Evolutionary conservation across 257 asterid genomes (phyloP), one percentile per base, ranked within the genome.

Genomic region (Handroanthus guayacan): DNA sequence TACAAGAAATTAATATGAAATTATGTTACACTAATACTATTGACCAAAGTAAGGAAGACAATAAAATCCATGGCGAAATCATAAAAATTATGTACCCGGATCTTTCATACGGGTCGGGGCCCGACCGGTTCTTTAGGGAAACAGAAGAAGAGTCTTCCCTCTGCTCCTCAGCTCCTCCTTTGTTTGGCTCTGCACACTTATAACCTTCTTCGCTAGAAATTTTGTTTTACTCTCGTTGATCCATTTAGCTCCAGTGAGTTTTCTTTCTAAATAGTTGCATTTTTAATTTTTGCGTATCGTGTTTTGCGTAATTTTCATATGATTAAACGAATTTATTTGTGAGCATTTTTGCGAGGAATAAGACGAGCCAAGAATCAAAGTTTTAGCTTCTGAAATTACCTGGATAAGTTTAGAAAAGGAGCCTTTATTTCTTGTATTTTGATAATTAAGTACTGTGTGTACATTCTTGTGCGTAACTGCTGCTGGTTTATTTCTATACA

Each of bases 331-430:
- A 68, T 69, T 37, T 17, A n/a, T 51, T 70, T 39, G 54, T 20
- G 75, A 72, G 75, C 79, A 79, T 79, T 25, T 79, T 79, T 58
- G 75, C 36, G 16, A 48, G 62, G 72, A 41, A 52, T 17, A 50
- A 16, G 65, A 57, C 17, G 43, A 56, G 5, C 67, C 16, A 16
- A 71, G n/a, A 9, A 39, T 13, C 67, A 6, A 54, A 56, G 50
- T 62, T 78, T 36, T 52, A 50, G 73, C 69, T 78, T 71, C 69
- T 52, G 9, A 9, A 34, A 52, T 52, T 25, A 39, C 31, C 48
- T 11, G 18, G 55, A 63, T 36, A 31, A 12, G 20, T 51, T 3
- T 62, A 36, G 47, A 37, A 7, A 12, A 36, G 18, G 39, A 25
- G 48, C 67, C 60, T 8, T 12, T 56, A 14, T 34, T 25, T 25